These are phyloP conservation scores for Thymus mandschuricus DNA, from an alignment of 257 asterid species.

Conservation along the genomic window DNA sequence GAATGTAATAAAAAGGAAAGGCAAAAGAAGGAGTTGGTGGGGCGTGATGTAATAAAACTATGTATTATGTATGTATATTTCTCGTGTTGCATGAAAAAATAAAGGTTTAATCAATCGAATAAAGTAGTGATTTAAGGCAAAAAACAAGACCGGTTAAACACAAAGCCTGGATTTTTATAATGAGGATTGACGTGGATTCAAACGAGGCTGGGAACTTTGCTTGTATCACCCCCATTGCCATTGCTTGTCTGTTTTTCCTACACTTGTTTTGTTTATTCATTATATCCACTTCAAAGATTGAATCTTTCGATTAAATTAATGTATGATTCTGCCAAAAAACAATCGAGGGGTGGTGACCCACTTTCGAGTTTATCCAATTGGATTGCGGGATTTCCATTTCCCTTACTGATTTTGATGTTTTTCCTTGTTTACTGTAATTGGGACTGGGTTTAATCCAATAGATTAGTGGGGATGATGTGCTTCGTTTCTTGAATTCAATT, in stretches of 20 bases:
- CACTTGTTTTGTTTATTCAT: slow-evolving; percentile 24
- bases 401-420: slow-evolving; percentile 28
- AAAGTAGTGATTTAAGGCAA: slow-evolving; percentile 1
- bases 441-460: slow-evolving; percentile 32
- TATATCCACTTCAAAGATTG: slow-evolving; percentile 44
- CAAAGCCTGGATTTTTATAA: slow-evolving; percentile 41
- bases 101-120: slow-evolving; percentile 5
- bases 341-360: slow-evolving; percentile 30
- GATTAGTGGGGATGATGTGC: slow-evolving; percentile 26
- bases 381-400: slow-evolving; percentile 39
- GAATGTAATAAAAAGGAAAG: slow-evolving; percentile 30
- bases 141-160: slow-evolving; percentile 2
- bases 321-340: slow-evolving; percentile 2
- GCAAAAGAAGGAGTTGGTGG: slow-evolving; percentile 49
- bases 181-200: slow-evolving; percentile 75
- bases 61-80: slow-evolving; percentile 31
- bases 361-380: slow-evolving; percentile 42
- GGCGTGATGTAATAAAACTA: slow-evolving; percentile 43
- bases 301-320: slow-evolving; percentile 42
- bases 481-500: slow-evolving; percentile 30
- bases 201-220: slow-evolving; percentile 58
- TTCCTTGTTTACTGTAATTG: not conserved
- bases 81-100: slow-evolving; percentile 50
- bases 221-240: slow-evolving; percentile 47
- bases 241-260: slow-evolving; percentile 33